phyloP scores from a whole-genome alignment of 75 land plant species.

The Pinus albicaulis region DNA sequence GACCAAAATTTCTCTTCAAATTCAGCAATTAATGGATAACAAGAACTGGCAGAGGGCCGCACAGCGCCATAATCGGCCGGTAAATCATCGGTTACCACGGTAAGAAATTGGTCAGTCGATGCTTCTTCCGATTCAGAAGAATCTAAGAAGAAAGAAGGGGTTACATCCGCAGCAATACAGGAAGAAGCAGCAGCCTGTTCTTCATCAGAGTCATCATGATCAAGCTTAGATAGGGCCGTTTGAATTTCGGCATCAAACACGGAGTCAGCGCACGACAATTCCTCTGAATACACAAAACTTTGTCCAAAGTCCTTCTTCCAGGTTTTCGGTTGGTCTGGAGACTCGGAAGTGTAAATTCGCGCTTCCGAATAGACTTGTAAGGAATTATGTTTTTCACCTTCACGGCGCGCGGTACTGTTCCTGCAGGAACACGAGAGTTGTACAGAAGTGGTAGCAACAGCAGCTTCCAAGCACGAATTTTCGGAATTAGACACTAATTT shows the following conservation, averaged over 20 bases:
- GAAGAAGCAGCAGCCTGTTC: neutral
- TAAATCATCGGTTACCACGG: neutral
- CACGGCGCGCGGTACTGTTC: neutral
- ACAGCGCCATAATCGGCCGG: neutral
- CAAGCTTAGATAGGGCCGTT: conserved; percentile 1
- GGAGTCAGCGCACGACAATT: neutral
- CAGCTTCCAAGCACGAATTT: conserved; percentile 6
- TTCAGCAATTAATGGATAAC: neutral
- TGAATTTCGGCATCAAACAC: neutral
- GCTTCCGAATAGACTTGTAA: neutral
- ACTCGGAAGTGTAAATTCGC: neutral
- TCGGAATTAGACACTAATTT: conserved; percentile 4
- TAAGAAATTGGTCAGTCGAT: neutral
- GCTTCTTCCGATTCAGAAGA: neutral
- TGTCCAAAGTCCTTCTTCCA: neutral
- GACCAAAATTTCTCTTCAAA: neutral
- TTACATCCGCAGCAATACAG: neutral
- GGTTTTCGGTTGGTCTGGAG: neutral
- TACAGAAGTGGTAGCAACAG: neutral
- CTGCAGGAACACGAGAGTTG: conserved; percentile 8
- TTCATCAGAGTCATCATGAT: neutral
- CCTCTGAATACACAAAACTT: neutral
- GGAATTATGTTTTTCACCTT: neutral
- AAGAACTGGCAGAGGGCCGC: neutral
- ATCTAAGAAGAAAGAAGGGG: neutral